A percentile compares a stretch with the other conserved stretches of the same genome.
phyloP scores from a whole-genome alignment of 345 rosid genomes.

The Populus euphratica region DNA sequence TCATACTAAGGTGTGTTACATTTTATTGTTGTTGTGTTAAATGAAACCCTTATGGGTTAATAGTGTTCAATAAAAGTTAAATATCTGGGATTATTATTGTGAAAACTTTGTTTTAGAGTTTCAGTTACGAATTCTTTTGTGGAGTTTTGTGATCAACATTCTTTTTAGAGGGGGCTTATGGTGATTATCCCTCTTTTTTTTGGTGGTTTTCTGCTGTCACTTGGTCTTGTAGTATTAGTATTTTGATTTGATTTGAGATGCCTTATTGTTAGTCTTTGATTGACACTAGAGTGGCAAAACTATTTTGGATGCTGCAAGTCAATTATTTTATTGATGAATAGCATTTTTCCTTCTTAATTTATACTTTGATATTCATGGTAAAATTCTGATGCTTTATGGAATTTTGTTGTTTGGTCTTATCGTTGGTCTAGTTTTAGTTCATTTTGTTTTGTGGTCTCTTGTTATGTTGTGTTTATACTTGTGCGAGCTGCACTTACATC shows the following conservation, averaged over 20 bases:
- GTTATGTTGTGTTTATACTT: neutral
- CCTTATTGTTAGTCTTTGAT: neutral
- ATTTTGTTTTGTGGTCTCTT: neutral
- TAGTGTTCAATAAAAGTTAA: too few species aligned
- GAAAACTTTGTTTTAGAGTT: too few species aligned
- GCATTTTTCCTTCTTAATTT: neutral
- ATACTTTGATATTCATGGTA: neutral
- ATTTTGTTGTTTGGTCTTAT: neutral
- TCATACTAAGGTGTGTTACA: constrained; percentile 67
- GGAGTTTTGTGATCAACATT: too few species aligned
- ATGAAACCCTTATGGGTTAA: too few species aligned
- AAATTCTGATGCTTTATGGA: neutral
- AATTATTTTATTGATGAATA: neutral
- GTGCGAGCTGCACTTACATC: constrained; percentile 6
- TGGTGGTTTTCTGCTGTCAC: neutral
- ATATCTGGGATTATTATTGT: too few species aligned
- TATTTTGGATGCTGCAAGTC: neutral
- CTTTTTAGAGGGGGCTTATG: too few species aligned
- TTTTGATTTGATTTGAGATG: neutral
- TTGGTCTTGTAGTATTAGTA: neutral
- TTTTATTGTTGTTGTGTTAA: neutral
- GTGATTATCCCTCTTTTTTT: neutral
- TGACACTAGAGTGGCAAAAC: neutral
- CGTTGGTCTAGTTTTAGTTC: neutral
- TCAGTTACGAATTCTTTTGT: too few species aligned